These are phyloP conservation scores for Xylariaceae sp. DNA, from an alignment of 2,329 filamentous ascomycete species.

Conservation along the genomic window DNA sequence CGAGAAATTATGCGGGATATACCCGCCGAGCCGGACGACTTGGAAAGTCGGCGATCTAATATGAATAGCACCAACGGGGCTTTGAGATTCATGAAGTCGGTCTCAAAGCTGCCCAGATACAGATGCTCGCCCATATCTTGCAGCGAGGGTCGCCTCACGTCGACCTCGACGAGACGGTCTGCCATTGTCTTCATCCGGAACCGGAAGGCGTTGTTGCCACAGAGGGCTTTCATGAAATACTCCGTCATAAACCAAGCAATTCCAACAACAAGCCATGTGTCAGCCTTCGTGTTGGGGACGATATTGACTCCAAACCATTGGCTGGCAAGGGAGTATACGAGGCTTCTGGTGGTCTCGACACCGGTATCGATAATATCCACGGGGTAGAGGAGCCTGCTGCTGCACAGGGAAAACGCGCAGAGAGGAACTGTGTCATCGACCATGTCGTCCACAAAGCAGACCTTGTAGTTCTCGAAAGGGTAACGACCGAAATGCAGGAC, in stretches of 20 bases:
- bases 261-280: constrained; percentile 85
- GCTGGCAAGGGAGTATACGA: constrained; percentile 79
- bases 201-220: constrained; percentile 90
- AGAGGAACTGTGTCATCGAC: constrained; percentile 67
- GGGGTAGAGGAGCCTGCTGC: constrained; percentile 77
- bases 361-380: constrained; percentile 81
- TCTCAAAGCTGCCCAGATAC: constrained; percentile 75
- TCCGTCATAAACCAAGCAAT: constrained; percentile 95
- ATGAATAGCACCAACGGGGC: constrained; percentile 89
- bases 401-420: constrained; percentile 82
- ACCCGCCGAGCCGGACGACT: constrained; percentile 78
- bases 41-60: constrained; percentile 82
- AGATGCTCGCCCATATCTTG: constrained; percentile 73
- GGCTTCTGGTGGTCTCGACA: constrained; percentile 69
- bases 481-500: constrained; percentile 84
- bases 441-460: constrained; percentile 92
- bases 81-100: constrained; percentile 87
- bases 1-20: constrained; percentile 81
- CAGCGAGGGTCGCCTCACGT: constrained; percentile 76
- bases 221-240: constrained; percentile 81
- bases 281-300: constrained; percentile 71
- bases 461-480: constrained; percentile 85
- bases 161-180: constrained; percentile 74
- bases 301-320: constrained; percentile 96
- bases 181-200: constrained; percentile 83